A percentile compares a stretch with the other conserved stretches of the same genome.
These are phyloP conservation scores for Fistulifera pelliculosa DNA, from an alignment of 108 stramenopile genomes.

Conservation along the genomic window DNA sequence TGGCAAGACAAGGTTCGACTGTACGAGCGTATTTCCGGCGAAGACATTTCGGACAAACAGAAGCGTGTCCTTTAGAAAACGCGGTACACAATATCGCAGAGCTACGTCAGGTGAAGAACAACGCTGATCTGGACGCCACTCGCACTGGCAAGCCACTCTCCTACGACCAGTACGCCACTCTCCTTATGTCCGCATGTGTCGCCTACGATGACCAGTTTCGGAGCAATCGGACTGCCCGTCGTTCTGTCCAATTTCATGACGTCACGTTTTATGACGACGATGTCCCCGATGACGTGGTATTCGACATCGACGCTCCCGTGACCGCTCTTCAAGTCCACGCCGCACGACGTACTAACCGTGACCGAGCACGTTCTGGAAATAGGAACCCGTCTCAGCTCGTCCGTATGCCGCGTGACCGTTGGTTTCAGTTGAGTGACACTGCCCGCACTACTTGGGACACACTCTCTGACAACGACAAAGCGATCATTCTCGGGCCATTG, in stretches of 20 bases:
- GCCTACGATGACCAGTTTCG: background rate
- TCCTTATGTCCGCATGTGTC: background rate
- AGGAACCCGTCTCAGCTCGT: too few species aligned
- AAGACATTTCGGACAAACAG: background rate
- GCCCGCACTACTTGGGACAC: too few species aligned
- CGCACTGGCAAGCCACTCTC: background rate
- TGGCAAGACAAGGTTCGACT: slow-evolving; percentile 9
- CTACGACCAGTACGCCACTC: background rate
- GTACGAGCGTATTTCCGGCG: slow-evolving; percentile 2
- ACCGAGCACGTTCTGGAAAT: too few species aligned
- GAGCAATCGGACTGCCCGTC: background rate
- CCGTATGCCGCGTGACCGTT: too few species aligned
- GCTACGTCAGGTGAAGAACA: slow-evolving; percentile 1
- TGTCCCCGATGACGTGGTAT: too few species aligned
- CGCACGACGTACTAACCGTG: too few species aligned
- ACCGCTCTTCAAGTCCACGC: too few species aligned
- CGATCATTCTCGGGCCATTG: too few species aligned
- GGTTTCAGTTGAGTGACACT: too few species aligned
- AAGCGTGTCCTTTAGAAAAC: background rate
- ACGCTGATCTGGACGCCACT: background rate
- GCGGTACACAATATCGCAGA: slow-evolving; percentile 1
- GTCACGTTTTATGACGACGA: too few species aligned
- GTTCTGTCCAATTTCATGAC: background rate
- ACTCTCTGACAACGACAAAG: too few species aligned
- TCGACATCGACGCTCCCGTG: too few species aligned